Base-by-base conservation (phyloP, 805 yeast genomes). In the Metschnikowia picachoensis region DNA sequence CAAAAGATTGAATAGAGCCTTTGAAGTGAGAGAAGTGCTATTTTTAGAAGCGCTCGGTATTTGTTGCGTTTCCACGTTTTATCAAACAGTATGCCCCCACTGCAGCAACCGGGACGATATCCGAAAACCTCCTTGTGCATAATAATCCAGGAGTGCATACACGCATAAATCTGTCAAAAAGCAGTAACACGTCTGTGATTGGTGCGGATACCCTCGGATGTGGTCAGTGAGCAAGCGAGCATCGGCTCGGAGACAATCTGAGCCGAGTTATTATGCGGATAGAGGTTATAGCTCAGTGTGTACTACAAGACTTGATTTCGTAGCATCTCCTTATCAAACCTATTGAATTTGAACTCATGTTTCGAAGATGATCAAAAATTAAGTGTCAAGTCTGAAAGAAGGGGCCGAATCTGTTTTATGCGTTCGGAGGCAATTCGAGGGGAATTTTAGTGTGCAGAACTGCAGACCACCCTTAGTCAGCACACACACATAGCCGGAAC, bases 141-240 rank as follows among this genome's bases (percentile, higher is more conserved):
- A 20, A 20, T 6, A 20, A 20, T 20, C 20, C 3, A 20, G 20
- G 20, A 20, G 20, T 20, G 20, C 20, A 20, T 20, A 4, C 20
- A 35, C 12, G 39, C 39, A 44, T 14, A 30, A 10, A 45, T 41
- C 37, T 43, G 48, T 45, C 48, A 45, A 41, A 37, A 4, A 11
- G 15, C 16, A 30, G 10, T 16, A 28, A 8, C 16, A 17, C 32
- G 11, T 5, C 30, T 29, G 29, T 45, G 43, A 48, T 48, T 48
- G 51, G 51, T 16, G 36, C 46, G 46, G 44, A 11, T 8, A 25
- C 41, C 51, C 49, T 41, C 51, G 51, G 51, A 48, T 36, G 7
- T 30, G 17, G 37, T 3, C 25, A 15, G 37, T 35, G n/a, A 11
- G 28, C 31, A 20, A 35, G 28, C 27, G 32, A 35, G 30, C 41